Conservation (phyloP, 495 filamentous ascomycete species). For the Trichoderma parareesei region DNA sequence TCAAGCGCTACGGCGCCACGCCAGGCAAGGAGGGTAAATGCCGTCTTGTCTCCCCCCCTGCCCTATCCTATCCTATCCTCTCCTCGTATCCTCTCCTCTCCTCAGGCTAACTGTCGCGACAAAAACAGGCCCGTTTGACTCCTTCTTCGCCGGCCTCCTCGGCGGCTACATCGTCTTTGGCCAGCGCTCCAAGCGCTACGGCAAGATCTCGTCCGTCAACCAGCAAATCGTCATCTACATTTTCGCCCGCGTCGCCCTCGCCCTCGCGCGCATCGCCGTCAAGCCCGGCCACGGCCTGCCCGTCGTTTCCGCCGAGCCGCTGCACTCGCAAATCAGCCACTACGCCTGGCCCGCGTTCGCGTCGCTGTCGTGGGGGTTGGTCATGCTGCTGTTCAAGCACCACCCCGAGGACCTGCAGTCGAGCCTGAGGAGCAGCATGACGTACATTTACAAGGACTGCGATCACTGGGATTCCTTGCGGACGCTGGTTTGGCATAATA, state of each 20-base stretch:
- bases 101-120: background rate
- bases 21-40: slow-evolving; percentile 46
- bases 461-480: slow-evolving; percentile 78
- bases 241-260: slow-evolving; percentile 83
- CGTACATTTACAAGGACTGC: slow-evolving; percentile 83
- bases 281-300: slow-evolving; percentile 48
- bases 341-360: slow-evolving; percentile 91
- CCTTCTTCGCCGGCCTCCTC: slow-evolving; percentile 81
- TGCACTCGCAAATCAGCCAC: slow-evolving; percentile 42
- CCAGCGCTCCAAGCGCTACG: slow-evolving; percentile 42
- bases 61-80: background rate
- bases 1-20: slow-evolving; percentile 56
- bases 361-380: slow-evolving; percentile 73
- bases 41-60: background rate
- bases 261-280: slow-evolving; percentile 71
- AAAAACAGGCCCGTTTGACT: slow-evolving; percentile 56
- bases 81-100: background rate
- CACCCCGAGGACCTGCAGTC: slow-evolving; percentile 82
- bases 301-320: slow-evolving; percentile 30
- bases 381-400: slow-evolving; percentile 95
- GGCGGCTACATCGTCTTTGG: slow-evolving; percentile 95
- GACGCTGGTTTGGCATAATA: slow-evolving; percentile 77
- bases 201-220: slow-evolving; percentile 70
- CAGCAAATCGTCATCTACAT: slow-evolving; percentile 99
- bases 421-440: slow-evolving; percentile 93